Base-by-base conservation (phyloP, 257 asterid species). In the Gynochthodes officinalis region DNA sequence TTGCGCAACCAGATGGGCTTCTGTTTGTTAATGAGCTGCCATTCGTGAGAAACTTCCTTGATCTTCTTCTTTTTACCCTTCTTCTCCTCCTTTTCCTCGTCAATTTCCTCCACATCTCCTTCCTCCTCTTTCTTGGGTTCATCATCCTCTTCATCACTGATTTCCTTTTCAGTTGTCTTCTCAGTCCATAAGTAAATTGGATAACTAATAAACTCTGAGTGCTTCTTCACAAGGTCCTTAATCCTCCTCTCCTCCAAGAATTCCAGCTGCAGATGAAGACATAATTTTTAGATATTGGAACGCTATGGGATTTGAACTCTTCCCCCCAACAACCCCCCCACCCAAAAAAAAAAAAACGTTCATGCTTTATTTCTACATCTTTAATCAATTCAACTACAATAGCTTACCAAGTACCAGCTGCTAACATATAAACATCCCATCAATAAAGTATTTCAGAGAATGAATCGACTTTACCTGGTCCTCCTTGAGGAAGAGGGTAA, bases 1-100 rank as follows among this genome's bases (percentile, higher is more conserved):
- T 90, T 90, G 19, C 96, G 89, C 71, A 90, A 85, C 95, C 97
- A 90, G 23, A 90, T 89, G 1, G 96, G 97, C 52, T 90, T 90
- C 81, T 90, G 97, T 72, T 89, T 89, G 84, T 90, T 89, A 50
- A 90, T 84, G 13, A 80, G 80, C 46, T 87, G 73, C 97, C 97
- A 90, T 58, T 89, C 96, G 8, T 90, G 89, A 73, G 96, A 82
- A 15, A 89, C 86, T 75, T 90, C 97, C 82, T 90, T 89, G 65
- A 89, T 90, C 76, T 90, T 90, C 89, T 89, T 90, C 75, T 90
- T 90, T 79, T 90, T 90, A 3, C 84, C 89, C 76, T 88, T 85
- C 8, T 77, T 70, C 14, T 77, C 69, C 76, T 90, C 92, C 63
- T 89, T 88, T 18, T 83, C 92, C 83, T 90, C 97, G 0, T 87